Base-by-base conservation (phyloP, 805 yeast species). In the Pichia kluyveri region DNA sequence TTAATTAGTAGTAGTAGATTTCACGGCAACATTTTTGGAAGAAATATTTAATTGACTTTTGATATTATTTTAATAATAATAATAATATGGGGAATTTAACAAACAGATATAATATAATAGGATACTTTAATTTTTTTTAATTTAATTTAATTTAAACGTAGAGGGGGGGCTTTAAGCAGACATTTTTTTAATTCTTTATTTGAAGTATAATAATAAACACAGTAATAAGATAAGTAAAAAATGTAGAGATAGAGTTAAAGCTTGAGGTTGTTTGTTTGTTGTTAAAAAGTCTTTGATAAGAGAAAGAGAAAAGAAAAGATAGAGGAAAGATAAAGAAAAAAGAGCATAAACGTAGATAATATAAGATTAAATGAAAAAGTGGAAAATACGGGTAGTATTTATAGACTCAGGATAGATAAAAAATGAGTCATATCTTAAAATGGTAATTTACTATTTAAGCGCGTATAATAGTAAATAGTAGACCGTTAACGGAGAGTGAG, bases 161-260 rank as follows among this genome's bases (percentile, higher is more conserved):
- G 7, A 23, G 26, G 26, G 26, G 37, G 37, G 37, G n/a, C 37
- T 51, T 55, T 56, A 56, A 50, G 56, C 56, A 38, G 56, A 54
- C 59, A 56, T 56, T 51, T 34, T 34, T 34, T 34, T 7, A 23
- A 5, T 23, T 23, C 7, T 6, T 54, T 56, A n/a, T 52, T 45
- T 30, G 11, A 52, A 5, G 9, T 23, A 17, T n/a, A 19, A 27
- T 18, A 23, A 12, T 14, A 5, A 15, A 15, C 37, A 34, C 37
- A 15, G 8, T 34, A 34, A 34, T 34, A 9, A 34, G 15, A 34
- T 19, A 5, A 1, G 1, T 23, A 34, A 34, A 34, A 34, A 34
- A 34, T 7, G 37, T 34, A 34, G 37, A 8, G 6, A 14, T 15
- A 34, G 37, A 34, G 37, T 14, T 12, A 15, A 14, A 34, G 37